A percentile compares a stretch with the other conserved stretches of the same genome.
Evolutionary conservation across 768 basidiomycete genomes (phyloP).

Genomic region (Candolleomyces aberdarensis): DNA sequence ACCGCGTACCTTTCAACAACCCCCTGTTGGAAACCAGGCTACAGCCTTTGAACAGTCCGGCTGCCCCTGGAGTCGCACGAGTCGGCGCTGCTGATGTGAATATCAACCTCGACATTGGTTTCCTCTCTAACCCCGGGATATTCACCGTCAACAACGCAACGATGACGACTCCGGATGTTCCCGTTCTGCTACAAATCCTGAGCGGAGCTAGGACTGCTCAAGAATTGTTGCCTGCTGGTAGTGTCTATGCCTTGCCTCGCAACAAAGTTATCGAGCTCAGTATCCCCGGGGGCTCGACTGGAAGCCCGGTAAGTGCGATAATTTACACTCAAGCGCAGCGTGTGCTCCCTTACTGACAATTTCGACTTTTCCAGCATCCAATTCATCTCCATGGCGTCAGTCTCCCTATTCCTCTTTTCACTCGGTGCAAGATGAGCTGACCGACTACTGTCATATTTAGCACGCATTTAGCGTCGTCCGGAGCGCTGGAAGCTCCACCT

Average conservation of each 20-base stretch:
- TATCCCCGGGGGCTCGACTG: constrained; percentile 22
- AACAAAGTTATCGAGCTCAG: constrained; percentile 33
- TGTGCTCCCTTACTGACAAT: neutral
- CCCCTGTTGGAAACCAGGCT: constrained; percentile 35
- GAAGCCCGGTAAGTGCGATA: constrained; percentile 21
- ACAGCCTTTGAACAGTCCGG: constrained; percentile 30
- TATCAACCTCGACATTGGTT: constrained; percentile 29
- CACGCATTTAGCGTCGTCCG: constrained; percentile 39
- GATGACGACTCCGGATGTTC: constrained; percentile 4
- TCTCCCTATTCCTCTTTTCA: neutral
- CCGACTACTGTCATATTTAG: constrained; percentile 4
- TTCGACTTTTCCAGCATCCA: constrained; percentile 18
- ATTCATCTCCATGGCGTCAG: constrained; percentile 29
- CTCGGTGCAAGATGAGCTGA: neutral
- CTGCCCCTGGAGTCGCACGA: constrained; percentile 27
- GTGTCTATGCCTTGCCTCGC: constrained; percentile 2
- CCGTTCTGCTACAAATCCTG: constrained; percentile 21
- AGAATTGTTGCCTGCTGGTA: constrained; percentile 4
- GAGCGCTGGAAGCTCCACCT: constrained; percentile 28
- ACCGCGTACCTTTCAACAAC: constrained; percentile 12
- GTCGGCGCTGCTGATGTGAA: constrained; percentile 41
- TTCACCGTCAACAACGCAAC: constrained; percentile 7
- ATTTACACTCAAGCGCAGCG: neutral
- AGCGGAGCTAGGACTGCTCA: constrained; percentile 20
- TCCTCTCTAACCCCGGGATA: constrained; percentile 12